Evolutionary conservation across 2,329 filamentous ascomycete species (phyloP).

Genomic region (Hypomyces rosellus): DNA sequence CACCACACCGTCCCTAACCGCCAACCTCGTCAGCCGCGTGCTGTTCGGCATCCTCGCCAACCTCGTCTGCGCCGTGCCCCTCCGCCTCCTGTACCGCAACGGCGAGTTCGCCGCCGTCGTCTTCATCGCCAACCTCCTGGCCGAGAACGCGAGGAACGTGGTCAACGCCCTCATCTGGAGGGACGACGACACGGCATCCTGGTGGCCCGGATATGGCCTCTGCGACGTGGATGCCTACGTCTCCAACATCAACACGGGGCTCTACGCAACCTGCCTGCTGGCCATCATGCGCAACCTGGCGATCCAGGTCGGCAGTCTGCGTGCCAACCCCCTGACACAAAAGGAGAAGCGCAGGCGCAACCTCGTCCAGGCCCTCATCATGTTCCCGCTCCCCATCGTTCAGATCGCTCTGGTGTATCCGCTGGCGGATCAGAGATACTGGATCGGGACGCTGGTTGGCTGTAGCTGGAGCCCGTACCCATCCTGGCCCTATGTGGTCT

Average conservation of each 20-base stretch:
- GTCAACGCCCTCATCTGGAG: slow-evolving; percentile 49
- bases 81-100: slow-evolving; percentile 44
- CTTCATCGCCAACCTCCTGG: slow-evolving; percentile 39
- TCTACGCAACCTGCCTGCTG: slow-evolving; percentile 46
- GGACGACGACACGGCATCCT: slow-evolving; percentile 41
- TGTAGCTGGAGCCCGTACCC: slow-evolving; percentile 39
- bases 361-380: slow-evolving; percentile 44
- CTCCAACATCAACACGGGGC: slow-evolving; percentile 39
- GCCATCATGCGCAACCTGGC: slow-evolving; percentile 50
- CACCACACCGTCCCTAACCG: slow-evolving; percentile 26
- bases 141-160: slow-evolving; percentile 43
- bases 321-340: slow-evolving; percentile 33
- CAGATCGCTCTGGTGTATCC: slow-evolving; percentile 45
- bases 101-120: slow-evolving; percentile 49
- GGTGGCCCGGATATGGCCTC: slow-evolving; percentile 47
- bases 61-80: slow-evolving; percentile 43
- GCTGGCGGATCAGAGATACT: slow-evolving; percentile 41
- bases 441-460: slow-evolving; percentile 43
- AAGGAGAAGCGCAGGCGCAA: slow-evolving; percentile 37
- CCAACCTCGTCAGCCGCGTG: slow-evolving; percentile 46
- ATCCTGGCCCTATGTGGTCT: slow-evolving; percentile 42
- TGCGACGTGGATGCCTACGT: slow-evolving; percentile 48
- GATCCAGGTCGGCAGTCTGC: slow-evolving; percentile 40
- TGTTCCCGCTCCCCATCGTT: slow-evolving; percentile 47
- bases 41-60: slow-evolving; percentile 40